These are phyloP conservation scores for Entophlyctis helioformis DNA, from an alignment of 192 early-diverging fungal species.

Conservation along the genomic window DNA sequence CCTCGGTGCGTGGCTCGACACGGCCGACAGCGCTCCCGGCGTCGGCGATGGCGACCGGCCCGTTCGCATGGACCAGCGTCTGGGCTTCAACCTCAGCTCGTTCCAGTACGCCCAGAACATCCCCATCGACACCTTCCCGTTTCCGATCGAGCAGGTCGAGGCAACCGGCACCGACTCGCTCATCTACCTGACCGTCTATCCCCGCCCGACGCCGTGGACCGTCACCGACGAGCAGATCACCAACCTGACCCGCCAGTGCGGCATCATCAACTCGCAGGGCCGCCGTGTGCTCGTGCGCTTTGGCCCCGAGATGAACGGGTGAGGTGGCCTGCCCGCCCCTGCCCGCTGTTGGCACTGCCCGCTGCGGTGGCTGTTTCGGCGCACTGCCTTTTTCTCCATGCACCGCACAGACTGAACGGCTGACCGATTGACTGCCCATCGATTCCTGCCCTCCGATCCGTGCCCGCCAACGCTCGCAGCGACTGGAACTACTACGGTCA, in stretches of 20 bases:
- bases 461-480: too few relatives aligned
- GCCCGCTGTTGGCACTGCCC: too few relatives aligned
- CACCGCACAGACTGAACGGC: too few relatives aligned
- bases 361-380: too few relatives aligned
- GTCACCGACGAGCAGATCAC: conserved; percentile 6
- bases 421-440: too few relatives aligned
- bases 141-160: conserved; percentile 12
- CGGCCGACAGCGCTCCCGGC: too few relatives aligned
- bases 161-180: conserved; percentile 11
- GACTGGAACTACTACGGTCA: conserved; percentile 13
- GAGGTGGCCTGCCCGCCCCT: too few relatives aligned
- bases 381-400: too few relatives aligned
- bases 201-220: conserved; percentile 3
- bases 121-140: conserved; percentile 4
- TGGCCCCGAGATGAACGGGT: conserved; percentile 37
- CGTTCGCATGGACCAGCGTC: too few relatives aligned
- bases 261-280: conserved; percentile 7
- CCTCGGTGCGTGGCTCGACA: conserved; percentile 23
- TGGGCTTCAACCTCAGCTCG: too few relatives aligned
- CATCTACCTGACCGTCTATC: conserved; percentile 19
- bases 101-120: conserved; percentile 19
- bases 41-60: not conserved
- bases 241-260: conserved; percentile 14
- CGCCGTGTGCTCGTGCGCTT: conserved; percentile 26
- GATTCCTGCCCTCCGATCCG: too few relatives aligned